These are phyloP conservation scores for Teunomyces gatunensis DNA, from an alignment of 805 yeast genomes.

Conservation along the genomic window DNA sequence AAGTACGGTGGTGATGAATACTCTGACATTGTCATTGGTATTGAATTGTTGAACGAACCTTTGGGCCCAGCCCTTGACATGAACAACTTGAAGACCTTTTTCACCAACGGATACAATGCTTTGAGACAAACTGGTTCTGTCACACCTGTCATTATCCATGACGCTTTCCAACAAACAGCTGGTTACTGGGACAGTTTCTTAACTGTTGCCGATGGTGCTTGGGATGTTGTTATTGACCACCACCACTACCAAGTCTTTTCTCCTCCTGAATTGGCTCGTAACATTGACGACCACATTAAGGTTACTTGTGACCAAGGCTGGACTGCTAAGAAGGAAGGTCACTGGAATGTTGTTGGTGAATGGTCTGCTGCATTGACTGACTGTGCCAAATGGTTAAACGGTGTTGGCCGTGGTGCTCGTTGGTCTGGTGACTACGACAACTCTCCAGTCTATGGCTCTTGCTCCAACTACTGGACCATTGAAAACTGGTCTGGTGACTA, in stretches of 20 bases:
- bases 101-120: conserved; percentile 58
- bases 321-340: conserved; percentile 46
- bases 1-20: conserved; percentile 64
- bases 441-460: conserved; percentile 54
- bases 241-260: conserved; percentile 89
- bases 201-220: conserved; percentile 25
- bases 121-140: conserved; percentile 55
- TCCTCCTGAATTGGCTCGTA: conserved; percentile 53
- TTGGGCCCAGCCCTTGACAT: conserved; percentile 67
- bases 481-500: conserved; percentile 58
- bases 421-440: conserved; percentile 66
- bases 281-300: conserved; percentile 59
- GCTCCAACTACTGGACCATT: conserved; percentile 38
- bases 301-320: conserved; percentile 32
- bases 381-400: conserved; percentile 86
- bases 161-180: conserved; percentile 64
- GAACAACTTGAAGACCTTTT: conserved; percentile 57
- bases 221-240: conserved; percentile 80
- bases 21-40: conserved; percentile 73
- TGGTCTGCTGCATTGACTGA: conserved; percentile 86
- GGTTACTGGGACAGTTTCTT: conserved; percentile 62
- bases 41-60: conserved; percentile 89
- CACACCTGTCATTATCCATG: conserved; percentile 67
- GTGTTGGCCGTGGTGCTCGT: conserved; percentile 74
- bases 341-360: conserved; percentile 74